Percentiles rank a stretch among this genome's conserved stretches.
These are phyloP conservation scores for Anthostomella pinea DNA, from an alignment of 2,329 filamentous ascomycete genomes.

Conservation along the genomic window DNA sequence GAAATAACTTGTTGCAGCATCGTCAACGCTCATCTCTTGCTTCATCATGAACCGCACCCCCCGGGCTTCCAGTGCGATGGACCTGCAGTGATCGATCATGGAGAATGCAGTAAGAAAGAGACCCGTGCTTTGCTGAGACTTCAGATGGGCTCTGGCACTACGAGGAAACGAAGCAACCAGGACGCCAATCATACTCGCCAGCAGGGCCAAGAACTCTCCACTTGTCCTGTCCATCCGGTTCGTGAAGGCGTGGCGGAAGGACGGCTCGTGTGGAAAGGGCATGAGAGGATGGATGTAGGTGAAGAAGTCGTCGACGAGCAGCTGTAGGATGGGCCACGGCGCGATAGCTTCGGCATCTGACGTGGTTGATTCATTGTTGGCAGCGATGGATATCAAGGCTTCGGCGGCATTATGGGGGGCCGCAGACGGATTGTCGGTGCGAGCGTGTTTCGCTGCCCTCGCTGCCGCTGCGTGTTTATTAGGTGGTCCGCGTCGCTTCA, in stretches of 20 bases:
- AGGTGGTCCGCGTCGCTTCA: slow-evolving; percentile 57
- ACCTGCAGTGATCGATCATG: slow-evolving; percentile 68
- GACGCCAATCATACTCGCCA: slow-evolving; percentile 71
- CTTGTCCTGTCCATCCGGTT: slow-evolving; percentile 64
- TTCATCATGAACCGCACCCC: slow-evolving; percentile 48
- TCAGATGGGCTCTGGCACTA: slow-evolving; percentile 67
- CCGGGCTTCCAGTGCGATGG: slow-evolving; percentile 65
- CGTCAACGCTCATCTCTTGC: slow-evolving; percentile 53
- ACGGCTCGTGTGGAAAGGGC: slow-evolving; percentile 76
- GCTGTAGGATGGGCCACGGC: slow-evolving; percentile 63
- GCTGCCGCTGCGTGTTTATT: slow-evolving; percentile 59
- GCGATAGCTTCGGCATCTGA: slow-evolving; percentile 68
- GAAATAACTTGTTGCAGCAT: slow-evolving; percentile 74
- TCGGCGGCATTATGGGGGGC: slow-evolving; percentile 48
- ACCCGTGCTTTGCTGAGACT: slow-evolving; percentile 60
- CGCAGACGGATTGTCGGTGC: slow-evolving; percentile 38
- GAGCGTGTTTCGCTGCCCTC: slow-evolving; percentile 49
- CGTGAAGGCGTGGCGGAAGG: slow-evolving; percentile 67
- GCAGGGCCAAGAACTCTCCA: slow-evolving; percentile 64
- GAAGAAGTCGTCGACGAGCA: slow-evolving; percentile 78
- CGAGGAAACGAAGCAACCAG: slow-evolving; percentile 76
- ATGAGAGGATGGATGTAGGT: slow-evolving; percentile 76
- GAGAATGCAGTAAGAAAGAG: slow-evolving; percentile 67
- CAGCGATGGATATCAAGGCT: slow-evolving; percentile 45
- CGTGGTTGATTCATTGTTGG: slow-evolving; percentile 35